A percentile compares a stretch with the other conserved stretches of the same genome.
These are phyloP conservation scores for Cochlearia excelsa DNA, from an alignment of 345 rosid genomes.

Conservation along the genomic window DNA sequence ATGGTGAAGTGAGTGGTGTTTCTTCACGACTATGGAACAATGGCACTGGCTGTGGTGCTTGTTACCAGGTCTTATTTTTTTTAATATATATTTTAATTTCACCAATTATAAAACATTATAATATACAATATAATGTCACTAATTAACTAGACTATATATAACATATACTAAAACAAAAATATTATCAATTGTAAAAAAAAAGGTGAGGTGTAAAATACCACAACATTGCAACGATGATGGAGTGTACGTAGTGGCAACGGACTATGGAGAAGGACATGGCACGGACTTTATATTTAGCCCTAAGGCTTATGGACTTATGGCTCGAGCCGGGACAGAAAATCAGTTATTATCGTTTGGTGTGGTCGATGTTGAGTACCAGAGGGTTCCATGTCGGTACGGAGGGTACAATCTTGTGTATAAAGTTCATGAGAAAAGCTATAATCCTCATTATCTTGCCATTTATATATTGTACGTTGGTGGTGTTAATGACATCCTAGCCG, in stretches of 20 bases:
- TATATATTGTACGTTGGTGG: constrained; percentile 52
- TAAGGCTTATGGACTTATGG: constrained; percentile 57
- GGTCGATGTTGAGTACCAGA: constrained; percentile 66
- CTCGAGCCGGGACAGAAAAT: constrained; percentile 32
- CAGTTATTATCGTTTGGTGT: constrained; percentile 66
- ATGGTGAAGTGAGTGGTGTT: constrained; percentile 78
- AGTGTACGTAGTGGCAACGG: constrained; percentile 64
- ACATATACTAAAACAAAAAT: too few relatives aligned
- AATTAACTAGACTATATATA: too few relatives aligned
- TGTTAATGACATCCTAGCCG: constrained; percentile 51
- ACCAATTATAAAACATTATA: not conserved
- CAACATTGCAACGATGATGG: constrained; percentile 63
- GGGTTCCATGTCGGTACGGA: constrained; percentile 57
- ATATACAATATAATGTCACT: too few relatives aligned
- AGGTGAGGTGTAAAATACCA: constrained; percentile 75
- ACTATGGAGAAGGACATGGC: constrained; percentile 72
- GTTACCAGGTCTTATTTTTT: constrained; percentile 64
- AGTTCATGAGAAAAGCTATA: constrained; percentile 66
- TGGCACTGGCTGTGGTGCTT: constrained; percentile 87
- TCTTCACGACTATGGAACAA: constrained; percentile 58
- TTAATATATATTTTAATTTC: not conserved
- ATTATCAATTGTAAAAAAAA: not conserved
- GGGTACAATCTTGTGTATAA: constrained; percentile 51
- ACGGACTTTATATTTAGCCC: constrained; percentile 85
- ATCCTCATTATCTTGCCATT: constrained; percentile 65